phyloP scores from a whole-genome alignment of 2,329 filamentous ascomycete genomes.

The Didymella keratinophila region DNA sequence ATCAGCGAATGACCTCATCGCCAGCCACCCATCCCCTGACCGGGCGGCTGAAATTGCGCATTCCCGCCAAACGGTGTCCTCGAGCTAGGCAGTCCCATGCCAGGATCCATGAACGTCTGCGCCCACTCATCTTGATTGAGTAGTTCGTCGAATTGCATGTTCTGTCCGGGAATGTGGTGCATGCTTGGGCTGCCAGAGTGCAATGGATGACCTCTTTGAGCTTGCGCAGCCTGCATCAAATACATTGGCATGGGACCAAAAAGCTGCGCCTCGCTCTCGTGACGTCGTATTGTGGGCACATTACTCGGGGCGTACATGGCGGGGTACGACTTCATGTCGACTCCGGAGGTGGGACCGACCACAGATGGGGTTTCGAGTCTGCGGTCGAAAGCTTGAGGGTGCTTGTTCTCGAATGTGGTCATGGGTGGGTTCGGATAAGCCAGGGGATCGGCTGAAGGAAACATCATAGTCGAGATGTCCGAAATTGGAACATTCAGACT shows the following conservation, averaged over 20 bases:
- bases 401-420: constrained; percentile 62
- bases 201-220: constrained; percentile 37
- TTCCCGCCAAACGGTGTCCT: constrained; percentile 32
- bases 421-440: constrained; percentile 80
- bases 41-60: constrained; percentile 30
- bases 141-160: constrained; percentile 49
- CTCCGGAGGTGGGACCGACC: constrained; percentile 31
- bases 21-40: constrained; percentile 29
- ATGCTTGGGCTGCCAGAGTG: constrained; percentile 32
- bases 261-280: constrained; percentile 76
- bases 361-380: constrained; percentile 33
- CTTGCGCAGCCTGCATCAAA: constrained; percentile 63
- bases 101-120: constrained; percentile 49
- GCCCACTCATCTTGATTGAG: constrained; percentile 53
- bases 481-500: constrained; percentile 61
- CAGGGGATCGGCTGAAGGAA: constrained; percentile 78
- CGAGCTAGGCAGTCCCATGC: constrained; percentile 37
- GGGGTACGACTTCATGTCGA: constrained; percentile 41
- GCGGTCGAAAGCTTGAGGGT: constrained; percentile 39
- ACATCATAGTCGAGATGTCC: constrained; percentile 81
- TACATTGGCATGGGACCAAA: constrained; percentile 76
- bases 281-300: constrained; percentile 30
- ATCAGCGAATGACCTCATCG: constrained; percentile 16
- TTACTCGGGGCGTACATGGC: constrained; percentile 34
- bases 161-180: constrained; percentile 32